A percentile compares a stretch with the other conserved stretches of the same genome.
These are phyloP conservation scores for Aspergillus uvarum DNA, from an alignment of 2,329 filamentous ascomycete genomes.

Conservation along the genomic window DNA sequence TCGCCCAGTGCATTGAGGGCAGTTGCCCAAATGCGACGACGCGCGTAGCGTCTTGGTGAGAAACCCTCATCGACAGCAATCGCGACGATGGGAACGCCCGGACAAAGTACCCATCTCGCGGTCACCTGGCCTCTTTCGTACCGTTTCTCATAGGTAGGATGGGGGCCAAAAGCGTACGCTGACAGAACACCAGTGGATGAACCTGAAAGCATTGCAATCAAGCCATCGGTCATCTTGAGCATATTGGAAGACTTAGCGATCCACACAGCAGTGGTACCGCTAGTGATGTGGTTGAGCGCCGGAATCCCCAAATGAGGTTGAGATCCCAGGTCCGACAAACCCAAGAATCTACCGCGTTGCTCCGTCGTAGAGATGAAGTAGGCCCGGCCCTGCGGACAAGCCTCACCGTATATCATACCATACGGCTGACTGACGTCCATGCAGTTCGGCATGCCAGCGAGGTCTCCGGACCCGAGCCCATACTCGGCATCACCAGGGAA, in stretches of 20 bases:
- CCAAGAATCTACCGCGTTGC: constrained; percentile 73
- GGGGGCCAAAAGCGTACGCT: constrained; percentile 71
- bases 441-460: constrained; percentile 74
- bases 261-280: constrained; percentile 80
- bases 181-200: constrained; percentile 82
- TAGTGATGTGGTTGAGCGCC: constrained; percentile 65
- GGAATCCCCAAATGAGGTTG: constrained; percentile 73
- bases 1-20: constrained; percentile 93
- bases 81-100: constrained; percentile 85
- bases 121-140: constrained; percentile 75
- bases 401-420: constrained; percentile 82
- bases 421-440: constrained; percentile 89
- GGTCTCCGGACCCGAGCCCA: constrained; percentile 73
- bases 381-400: constrained; percentile 75
- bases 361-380: constrained; percentile 76
- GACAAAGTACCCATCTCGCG: constrained; percentile 84
- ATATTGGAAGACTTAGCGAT: constrained; percentile 78
- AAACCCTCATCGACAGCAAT: constrained; percentile 83
- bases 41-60: constrained; percentile 65
- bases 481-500: constrained; percentile 72
- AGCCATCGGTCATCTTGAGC: constrained; percentile 68
- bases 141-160: constrained; percentile 59
- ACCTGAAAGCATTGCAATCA: constrained; percentile 79
- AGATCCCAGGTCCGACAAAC: constrained; percentile 58
- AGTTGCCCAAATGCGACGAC: constrained; percentile 81